Evolutionary conservation across 2,329 filamentous ascomycete species (phyloP).

Genomic region (Fusarium vanettenii): DNA sequence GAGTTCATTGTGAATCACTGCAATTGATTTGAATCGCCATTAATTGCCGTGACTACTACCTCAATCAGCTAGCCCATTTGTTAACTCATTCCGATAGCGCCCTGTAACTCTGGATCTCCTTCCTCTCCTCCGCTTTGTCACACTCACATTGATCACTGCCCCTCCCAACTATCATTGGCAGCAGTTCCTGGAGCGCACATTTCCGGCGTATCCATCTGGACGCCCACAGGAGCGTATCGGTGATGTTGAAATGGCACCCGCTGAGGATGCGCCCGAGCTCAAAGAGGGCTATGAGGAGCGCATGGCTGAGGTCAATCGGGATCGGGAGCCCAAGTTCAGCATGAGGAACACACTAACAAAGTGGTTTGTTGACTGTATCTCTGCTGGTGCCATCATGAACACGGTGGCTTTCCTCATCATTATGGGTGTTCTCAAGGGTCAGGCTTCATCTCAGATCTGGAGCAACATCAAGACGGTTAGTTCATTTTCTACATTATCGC

Average conservation of each 20-base stretch:
- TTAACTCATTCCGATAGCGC: conserved; percentile 19
- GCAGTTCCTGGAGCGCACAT: conserved; percentile 62
- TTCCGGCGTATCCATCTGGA: conserved; percentile 57
- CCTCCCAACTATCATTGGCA: conserved; percentile 71
- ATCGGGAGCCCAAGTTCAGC: conserved; percentile 49
- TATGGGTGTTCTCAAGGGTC: conserved; percentile 60
- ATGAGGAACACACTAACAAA: conserved; percentile 57
- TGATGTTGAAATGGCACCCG: conserved; percentile 46
- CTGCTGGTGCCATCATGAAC: conserved; percentile 59
- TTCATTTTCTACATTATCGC: background rate
- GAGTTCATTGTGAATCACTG: background rate
- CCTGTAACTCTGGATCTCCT: conserved; percentile 59
- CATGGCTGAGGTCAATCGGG: conserved; percentile 31
- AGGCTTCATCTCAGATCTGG: conserved; percentile 50
- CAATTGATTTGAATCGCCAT: background rate
- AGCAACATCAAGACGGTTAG: conserved; percentile 53
- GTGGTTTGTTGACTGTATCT: conserved; percentile 64
- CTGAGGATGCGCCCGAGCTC: conserved; percentile 37
- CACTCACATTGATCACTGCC: conserved; percentile 63
- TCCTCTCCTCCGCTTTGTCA: conserved; percentile 65
- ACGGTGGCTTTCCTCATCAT: conserved; percentile 59
- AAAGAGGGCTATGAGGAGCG: conserved; percentile 38
- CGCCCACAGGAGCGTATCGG: conserved; percentile 20
- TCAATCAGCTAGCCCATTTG: background rate
- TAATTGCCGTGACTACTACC: background rate